phyloP scores from a whole-genome alignment of 108 stramenopile species.

The Pseudonitzschia pungens region DNA sequence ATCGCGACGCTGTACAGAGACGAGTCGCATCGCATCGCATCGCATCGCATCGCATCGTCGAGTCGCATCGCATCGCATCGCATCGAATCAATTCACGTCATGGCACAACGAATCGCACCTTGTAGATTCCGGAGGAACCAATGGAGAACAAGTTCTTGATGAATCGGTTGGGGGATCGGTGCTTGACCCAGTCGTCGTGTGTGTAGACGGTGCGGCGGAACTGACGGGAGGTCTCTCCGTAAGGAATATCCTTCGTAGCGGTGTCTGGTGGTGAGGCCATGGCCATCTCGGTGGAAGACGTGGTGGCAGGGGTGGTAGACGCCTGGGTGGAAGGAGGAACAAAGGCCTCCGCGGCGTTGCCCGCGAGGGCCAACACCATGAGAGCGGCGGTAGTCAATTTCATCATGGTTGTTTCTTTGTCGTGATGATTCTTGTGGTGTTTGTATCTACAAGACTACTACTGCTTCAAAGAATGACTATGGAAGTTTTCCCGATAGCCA shows the following conservation, averaged over 20 bases:
- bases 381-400: neutral
- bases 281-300: neutral
- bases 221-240: conserved; percentile 55
- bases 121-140: conserved; percentile 50
- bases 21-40: no score
- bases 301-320: neutral
- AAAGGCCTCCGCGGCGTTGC: neutral
- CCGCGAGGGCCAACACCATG: neutral
- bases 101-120: conserved; percentile 8
- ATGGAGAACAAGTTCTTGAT: conserved; percentile 40
- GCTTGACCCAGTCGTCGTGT: conserved; percentile 71
- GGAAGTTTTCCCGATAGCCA: no score
- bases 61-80: neutral
- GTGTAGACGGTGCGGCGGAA: conserved; percentile 73
- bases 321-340: neutral
- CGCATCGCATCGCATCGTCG: no score
- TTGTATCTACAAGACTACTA: no score
- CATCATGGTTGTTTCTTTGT: conserved; percentile 1
- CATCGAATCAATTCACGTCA: neutral
- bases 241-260: conserved; percentile 25
- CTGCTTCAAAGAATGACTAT: no score
- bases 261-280: neutral
- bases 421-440: neutral
- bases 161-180: conserved; percentile 56
- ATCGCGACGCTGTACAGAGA: no score